Evolutionary conservation across 1,284 basidiomycete genomes (phyloP), one percentile per base, ranked within the genome.

Genomic region (Ustilago shanxiensis): DNA sequence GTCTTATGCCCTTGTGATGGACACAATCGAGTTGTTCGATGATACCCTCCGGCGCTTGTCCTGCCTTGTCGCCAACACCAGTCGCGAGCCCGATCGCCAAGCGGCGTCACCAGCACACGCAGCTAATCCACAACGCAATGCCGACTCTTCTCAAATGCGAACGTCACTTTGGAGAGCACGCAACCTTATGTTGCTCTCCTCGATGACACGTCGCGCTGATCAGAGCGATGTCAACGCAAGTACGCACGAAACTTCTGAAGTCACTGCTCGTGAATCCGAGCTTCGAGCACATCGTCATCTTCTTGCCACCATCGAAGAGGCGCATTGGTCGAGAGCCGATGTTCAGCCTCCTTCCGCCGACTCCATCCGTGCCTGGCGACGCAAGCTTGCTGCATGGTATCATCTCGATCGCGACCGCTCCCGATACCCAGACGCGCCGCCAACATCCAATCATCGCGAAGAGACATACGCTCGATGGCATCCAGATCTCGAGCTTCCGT

Each of bases 21-120:
- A 71, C 63, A 71, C 69, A 10, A 71, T 71, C 55, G 69, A 71
- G 54, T 54, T 71, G 10, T 71, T 71, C 59, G 69, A 71, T 44
- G 69, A 71, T 39, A 71, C 63, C 11, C 69, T 71, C 11, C 69
- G 69, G 24, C 63, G 63, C n/a, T 57, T 71, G 5, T 71, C 69
- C 0, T 66, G 63, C 35, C 69, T 71, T 20, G 45, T 71, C 6
- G 59, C 69, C 29, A 66, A 54, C 33, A 49, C 53, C 31, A 24
- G 20, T 31, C 58, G 47, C 22, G 53, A 65, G 5, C 29, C 8
- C 28, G 7, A 41, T 18, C 31, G 44, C 18, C 50, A 54, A 24
- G 14, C 60, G 18, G 24, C 39, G 8, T 13, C 49, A 4, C 2
- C 44, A 3, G 20, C 44, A 5, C 61, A 50, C 18, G 8, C 37